Conservation (phyloP, 208 protist genomes). For the Tetramitus jugosus region DNA sequence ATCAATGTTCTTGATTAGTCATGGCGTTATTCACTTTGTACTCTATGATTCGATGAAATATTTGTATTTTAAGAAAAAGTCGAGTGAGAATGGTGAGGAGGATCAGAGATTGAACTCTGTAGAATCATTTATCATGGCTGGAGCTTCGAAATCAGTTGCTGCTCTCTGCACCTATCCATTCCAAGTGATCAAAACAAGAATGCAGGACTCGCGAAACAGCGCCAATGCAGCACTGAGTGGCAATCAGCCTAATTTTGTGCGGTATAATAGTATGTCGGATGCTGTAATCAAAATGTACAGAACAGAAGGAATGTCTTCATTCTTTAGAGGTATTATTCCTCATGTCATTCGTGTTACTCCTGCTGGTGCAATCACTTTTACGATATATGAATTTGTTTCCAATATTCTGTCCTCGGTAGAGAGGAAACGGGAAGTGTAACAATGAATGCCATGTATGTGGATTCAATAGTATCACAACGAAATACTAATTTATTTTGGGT, state of each 20-base stretch:
- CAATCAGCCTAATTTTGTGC: neutral
- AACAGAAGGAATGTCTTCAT: constrained; percentile 34
- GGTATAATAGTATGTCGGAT: constrained; percentile 24
- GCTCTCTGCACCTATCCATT: constrained; percentile 37
- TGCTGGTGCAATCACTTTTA: constrained; percentile 35
- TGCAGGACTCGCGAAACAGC: constrained; percentile 32
- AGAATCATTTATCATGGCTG: constrained; percentile 30
- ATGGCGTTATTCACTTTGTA: constrained; percentile 46
- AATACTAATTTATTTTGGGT: no score
- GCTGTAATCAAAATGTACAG: constrained; percentile 28
- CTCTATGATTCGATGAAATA: constrained; percentile 45
- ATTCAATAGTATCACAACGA: neutral
- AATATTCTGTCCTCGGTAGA: constrained; percentile 25
- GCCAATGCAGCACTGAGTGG: no score
- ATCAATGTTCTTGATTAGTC: constrained; percentile 34
- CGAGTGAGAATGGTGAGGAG: no score
- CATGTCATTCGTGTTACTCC: constrained; percentile 34
- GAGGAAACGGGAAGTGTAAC: no score
- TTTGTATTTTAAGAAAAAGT: constrained; percentile 9
- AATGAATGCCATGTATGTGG: neutral
- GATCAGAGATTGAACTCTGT: constrained; percentile 15
- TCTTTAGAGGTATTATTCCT: constrained; percentile 41
- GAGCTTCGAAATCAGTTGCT: constrained; percentile 38
- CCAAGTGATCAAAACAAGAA: constrained; percentile 34
- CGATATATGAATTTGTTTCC: constrained; percentile 38